Percentiles rank a stretch among this genome's conserved stretches.
Conservation (phyloP, 805 yeast genomes). For the Metschnikowia chrysomelidarum region DNA sequence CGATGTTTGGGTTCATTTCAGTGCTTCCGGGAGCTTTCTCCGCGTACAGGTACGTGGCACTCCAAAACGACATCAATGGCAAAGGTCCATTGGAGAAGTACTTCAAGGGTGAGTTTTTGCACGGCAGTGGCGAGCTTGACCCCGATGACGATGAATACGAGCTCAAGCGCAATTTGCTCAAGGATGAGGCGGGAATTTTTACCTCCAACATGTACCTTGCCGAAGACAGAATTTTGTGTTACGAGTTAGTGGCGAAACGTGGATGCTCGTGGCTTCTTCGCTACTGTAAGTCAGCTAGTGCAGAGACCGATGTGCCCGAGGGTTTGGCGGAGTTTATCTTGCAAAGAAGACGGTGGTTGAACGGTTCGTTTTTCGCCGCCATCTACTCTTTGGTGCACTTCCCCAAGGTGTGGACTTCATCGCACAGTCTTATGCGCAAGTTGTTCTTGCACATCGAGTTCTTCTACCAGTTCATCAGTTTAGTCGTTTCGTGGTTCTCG, state of each 20-base stretch:
- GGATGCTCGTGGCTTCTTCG: constrained; percentile 59
- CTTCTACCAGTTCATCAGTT: constrained; percentile 51
- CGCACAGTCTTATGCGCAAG: constrained; percentile 51
- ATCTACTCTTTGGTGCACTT: constrained; percentile 55
- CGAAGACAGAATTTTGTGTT: constrained; percentile 66
- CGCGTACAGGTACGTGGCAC: constrained; percentile 59
- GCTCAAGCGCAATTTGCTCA: constrained; percentile 33
- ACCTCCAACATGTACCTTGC: constrained; percentile 69
- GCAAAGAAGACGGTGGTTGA: constrained; percentile 68
- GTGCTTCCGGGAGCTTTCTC: constrained; percentile 71
- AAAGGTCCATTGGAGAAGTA: constrained; percentile 62
- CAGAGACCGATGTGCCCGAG: constrained; percentile 70
- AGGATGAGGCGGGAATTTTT: constrained; percentile 53
- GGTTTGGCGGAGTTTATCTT: constrained; percentile 58
- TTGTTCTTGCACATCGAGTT: constrained; percentile 53
- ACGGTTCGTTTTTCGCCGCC: constrained; percentile 69
- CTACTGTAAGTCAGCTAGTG: constrained; percentile 60
- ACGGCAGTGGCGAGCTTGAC: constrained; percentile 54
- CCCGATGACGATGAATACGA: constrained; percentile 53
- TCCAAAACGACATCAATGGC: constrained; percentile 53
- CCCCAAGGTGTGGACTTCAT: constrained; percentile 52
- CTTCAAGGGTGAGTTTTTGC: constrained; percentile 63
- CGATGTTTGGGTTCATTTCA: constrained; percentile 61
- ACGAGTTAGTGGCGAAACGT: constrained; percentile 59
- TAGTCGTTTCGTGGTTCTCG: constrained; percentile 62